Evolutionary conservation across 139 green algal genomes (phyloP).

Genomic region (Trebouxia sp.): DNA sequence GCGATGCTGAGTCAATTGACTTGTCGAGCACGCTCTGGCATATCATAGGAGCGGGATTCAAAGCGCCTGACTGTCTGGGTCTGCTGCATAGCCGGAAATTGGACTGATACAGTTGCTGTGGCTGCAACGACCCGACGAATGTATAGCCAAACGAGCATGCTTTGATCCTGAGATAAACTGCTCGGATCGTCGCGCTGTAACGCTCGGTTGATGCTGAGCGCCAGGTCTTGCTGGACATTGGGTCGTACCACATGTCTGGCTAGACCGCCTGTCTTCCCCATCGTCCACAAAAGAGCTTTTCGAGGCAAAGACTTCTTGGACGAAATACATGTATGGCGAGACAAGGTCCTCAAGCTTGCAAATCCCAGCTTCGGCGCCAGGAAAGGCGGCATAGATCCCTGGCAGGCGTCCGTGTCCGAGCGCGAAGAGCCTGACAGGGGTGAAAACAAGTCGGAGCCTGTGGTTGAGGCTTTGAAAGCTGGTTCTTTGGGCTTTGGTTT

Average conservation of each 20-base stretch:
- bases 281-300: background rate
- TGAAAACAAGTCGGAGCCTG: conserved; percentile 8
- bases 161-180: too few species aligned
- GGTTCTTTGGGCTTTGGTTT: conserved; percentile 47
- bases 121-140: too few species aligned
- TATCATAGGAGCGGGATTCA: too few species aligned
- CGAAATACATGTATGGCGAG: conserved; percentile 13
- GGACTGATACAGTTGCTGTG: too few species aligned
- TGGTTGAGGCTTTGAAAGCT: conserved; percentile 21
- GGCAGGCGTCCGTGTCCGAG: conserved; percentile 5
- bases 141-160: too few species aligned
- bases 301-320: background rate
- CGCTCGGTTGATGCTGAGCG: background rate
- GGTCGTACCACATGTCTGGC: background rate
- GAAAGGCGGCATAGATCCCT: conserved; percentile 10
- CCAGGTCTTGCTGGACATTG: background rate
- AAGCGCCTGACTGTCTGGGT: too few species aligned
- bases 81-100: too few species aligned
- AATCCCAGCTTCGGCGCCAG: conserved; percentile 1
- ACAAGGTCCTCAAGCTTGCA: conserved; percentile 13
- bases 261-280: background rate
- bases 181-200: too few species aligned
- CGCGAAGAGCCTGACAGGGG: conserved; percentile 20
- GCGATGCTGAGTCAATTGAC: too few species aligned
- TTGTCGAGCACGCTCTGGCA: too few species aligned